phyloP scores from a whole-genome alignment of 2,329 filamentous ascomycete species.

The Didymella keratinophila region DNA sequence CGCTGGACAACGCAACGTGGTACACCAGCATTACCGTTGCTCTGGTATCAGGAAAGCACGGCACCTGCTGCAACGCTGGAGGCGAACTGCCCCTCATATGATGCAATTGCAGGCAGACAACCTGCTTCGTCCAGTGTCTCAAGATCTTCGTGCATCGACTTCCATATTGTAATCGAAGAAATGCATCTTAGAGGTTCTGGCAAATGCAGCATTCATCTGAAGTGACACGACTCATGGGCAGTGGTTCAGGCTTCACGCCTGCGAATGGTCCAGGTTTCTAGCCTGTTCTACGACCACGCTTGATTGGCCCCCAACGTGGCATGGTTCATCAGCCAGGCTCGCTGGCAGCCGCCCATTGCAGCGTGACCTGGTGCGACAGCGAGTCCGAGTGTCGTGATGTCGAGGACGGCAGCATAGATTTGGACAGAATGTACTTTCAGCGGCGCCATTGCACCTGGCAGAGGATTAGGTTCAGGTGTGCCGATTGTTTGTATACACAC shows the following conservation, averaged over 20 bases:
- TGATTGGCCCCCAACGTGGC: slow-evolving; percentile 42
- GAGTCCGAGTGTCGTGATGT: background rate
- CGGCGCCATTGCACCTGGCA: slow-evolving; percentile 3
- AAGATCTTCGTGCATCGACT: slow-evolving; percentile 9
- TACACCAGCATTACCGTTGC: slow-evolving; percentile 25
- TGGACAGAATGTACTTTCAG: background rate
- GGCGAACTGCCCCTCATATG: slow-evolving; percentile 28
- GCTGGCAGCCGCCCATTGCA: slow-evolving; percentile 32
- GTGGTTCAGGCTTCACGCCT: slow-evolving; percentile 18
- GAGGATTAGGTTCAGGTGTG: background rate
- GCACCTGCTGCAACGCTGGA: slow-evolving; percentile 23
- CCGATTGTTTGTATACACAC: slow-evolving; percentile 19
- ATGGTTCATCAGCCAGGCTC: slow-evolving; percentile 27
- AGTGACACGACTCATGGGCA: slow-evolving; percentile 38
- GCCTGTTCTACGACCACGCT: slow-evolving; percentile 37
- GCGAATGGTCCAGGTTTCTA: slow-evolving; percentile 39
- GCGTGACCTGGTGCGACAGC: slow-evolving; percentile 40
- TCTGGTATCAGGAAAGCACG: slow-evolving; percentile 31
- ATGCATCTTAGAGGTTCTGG: background rate
- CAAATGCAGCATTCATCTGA: slow-evolving; percentile 10
- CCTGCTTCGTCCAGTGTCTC: slow-evolving; percentile 18
- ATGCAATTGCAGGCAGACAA: slow-evolving; percentile 32
- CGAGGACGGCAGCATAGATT: slow-evolving; percentile 3
- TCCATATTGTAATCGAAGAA: slow-evolving; percentile 5
- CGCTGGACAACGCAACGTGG: slow-evolving; percentile 20